Evolutionary conservation across 306 rosid species (phyloP).

Genomic region (Begonia loranthoides): DNA sequence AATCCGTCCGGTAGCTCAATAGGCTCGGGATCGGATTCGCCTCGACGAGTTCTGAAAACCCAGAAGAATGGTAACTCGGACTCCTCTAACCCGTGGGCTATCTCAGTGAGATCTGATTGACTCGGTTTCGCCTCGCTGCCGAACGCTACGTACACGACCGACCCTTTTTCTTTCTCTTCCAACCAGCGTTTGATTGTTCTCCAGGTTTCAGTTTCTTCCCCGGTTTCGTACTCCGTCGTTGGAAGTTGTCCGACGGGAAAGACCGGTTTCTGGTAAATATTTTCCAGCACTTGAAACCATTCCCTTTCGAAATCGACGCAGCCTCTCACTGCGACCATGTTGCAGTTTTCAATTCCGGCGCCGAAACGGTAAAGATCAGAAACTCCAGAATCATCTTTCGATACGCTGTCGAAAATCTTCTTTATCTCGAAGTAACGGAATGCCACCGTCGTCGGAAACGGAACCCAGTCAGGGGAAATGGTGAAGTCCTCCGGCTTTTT

Average conservation of each 20-base stretch:
- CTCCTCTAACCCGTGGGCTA: slow-evolving; percentile 39
- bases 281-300: slow-evolving; percentile 7
- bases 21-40: slow-evolving; percentile 1
- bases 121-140: slow-evolving; percentile 27
- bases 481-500: slow-evolving; percentile 6
- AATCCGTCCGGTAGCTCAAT: slow-evolving; percentile 38
- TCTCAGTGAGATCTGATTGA: slow-evolving; percentile 15
- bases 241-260: slow-evolving; percentile 20
- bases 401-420: not conserved
- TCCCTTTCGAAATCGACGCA: slow-evolving; percentile 10
- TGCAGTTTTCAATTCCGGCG: not conserved
- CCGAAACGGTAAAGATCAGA: not conserved
- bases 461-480: slow-evolving; percentile 16
- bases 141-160: slow-evolving; percentile 45
- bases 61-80: slow-evolving; percentile 45
- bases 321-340: slow-evolving; percentile 9
- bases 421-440: slow-evolving; percentile 4
- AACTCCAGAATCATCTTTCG: not conserved
- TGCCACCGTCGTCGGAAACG: slow-evolving; percentile 9
- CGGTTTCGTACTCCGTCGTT: slow-evolving; percentile 12
- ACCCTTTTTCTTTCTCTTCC: slow-evolving; percentile 9
- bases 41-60: slow-evolving; percentile 25
- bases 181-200: slow-evolving; percentile 6
- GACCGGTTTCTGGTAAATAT: slow-evolving; percentile 4
- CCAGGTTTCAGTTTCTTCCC: slow-evolving; percentile 12